Evolutionary conservation across 1,284 basidiomycete species (phyloP), one percentile per base, ranked within the genome.

Genomic region (Apiotrichum akiyoshidainum): DNA sequence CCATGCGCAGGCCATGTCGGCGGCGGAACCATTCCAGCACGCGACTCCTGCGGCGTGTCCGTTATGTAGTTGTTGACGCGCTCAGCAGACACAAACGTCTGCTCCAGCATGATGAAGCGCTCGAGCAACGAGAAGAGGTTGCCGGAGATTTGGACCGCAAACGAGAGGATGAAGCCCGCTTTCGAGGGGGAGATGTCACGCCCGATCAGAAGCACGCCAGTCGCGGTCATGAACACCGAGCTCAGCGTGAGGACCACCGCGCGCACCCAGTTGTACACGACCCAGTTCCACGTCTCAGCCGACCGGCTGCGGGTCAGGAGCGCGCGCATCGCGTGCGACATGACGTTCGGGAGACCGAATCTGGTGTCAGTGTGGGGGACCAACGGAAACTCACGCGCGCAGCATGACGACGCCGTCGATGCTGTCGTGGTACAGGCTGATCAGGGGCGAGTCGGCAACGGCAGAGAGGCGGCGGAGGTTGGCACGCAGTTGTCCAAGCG

Each of bases 1-100:
- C 89, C 89, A 3, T 80, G 73, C 0, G 79, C 73, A 0, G 89
- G 89, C 89, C 89, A 92, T 9, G 81, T 78, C 0, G 81, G 67
- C 1, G 85, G 83, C 0, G 73, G 68, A 0, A 58, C 35, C 0
- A 54, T n/a, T 0, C 73, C 72, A 6, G 63, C 65, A 4, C 46
- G 52, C 1, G 67, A 59, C 46, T 74, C 73, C 33, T 64, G 64
- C 8, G 57, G 63, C 1, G 67, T 65, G 59, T 74, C 67, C 34
- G 66, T 46, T 55, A 74, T 68, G 53, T 72, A 80, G 54, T 80
- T 71, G 57, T 76, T 76, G 63, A 81, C 67, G 5, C 80, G 70
- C 64, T 80, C 80, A 17, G 79, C 78, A 14, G 71, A 73, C 53
- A 74, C 73, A 55, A 77, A 72, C 7, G 72, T 75, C 57, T 68